A percentile compares a stretch with the other conserved stretches of the same genome.
These are phyloP conservation scores for Fusarium udum DNA, from an alignment of 2,329 filamentous ascomycete genomes.

Conservation along the genomic window DNA sequence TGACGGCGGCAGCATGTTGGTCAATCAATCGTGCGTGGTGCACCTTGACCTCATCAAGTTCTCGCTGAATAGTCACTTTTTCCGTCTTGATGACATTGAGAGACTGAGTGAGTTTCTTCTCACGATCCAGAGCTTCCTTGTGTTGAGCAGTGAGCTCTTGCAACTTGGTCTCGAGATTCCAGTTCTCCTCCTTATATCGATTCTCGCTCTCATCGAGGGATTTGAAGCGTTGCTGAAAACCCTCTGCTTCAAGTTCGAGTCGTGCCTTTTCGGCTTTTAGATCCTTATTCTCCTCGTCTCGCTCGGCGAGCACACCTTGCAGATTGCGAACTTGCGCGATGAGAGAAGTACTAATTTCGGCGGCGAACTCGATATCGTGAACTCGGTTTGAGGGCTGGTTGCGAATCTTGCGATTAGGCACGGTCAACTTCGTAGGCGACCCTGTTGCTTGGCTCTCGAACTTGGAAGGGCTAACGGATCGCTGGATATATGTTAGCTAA, in stretches of 20 bases:
- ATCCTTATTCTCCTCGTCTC: conserved; percentile 84
- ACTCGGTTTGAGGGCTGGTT: conserved; percentile 90
- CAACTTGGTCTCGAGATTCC: conserved; percentile 92
- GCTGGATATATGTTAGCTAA: conserved; percentile 54
- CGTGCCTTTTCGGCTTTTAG: conserved; percentile 78
- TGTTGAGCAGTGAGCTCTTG: conserved; percentile 81
- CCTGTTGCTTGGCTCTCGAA: conserved; percentile 86
- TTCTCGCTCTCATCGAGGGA: conserved; percentile 92
- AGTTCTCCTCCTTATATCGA: conserved; percentile 98
- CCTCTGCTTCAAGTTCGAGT: conserved; percentile 84
- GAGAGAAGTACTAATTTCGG: conserved; percentile 94
- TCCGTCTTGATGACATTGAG: conserved; percentile 77
- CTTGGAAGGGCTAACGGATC: conserved; percentile 76
- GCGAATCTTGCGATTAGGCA: conserved; percentile 86
- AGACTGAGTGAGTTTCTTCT: conserved; percentile 80
- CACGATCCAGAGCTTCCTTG: conserved; percentile 81
- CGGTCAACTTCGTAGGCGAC: conserved; percentile 88
- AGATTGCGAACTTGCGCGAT: conserved; percentile 93
- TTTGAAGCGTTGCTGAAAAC: conserved; percentile 80
- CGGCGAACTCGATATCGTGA: conserved; percentile 98
- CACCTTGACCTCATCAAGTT: conserved; percentile 89
- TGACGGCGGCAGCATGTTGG: conserved; percentile 79
- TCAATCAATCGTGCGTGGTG: conserved; percentile 81
- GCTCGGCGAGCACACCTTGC: conserved; percentile 84
- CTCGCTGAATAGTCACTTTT: conserved; percentile 80